A percentile compares a stretch with the other conserved stretches of the same genome.
phyloP scores from a whole-genome alignment of 2,329 filamentous ascomycete genomes.

The Aureobasidium musti region DNA sequence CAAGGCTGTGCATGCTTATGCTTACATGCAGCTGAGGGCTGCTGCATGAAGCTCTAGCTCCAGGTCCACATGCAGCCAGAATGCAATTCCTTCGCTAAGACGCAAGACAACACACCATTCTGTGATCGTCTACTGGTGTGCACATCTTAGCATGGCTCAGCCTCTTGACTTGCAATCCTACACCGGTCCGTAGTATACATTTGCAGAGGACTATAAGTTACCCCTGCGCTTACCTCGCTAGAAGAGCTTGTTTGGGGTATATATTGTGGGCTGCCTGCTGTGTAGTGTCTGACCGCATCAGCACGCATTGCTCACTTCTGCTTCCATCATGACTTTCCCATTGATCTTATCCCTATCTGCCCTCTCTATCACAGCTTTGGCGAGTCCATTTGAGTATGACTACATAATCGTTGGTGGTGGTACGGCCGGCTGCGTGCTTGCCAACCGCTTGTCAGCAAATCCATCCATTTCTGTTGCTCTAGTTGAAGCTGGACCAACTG shows the following conservation, averaged over 20 bases:
- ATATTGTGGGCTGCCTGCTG: background rate
- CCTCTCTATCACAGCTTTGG: background rate
- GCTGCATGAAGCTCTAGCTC: background rate
- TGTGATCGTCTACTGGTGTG: background rate
- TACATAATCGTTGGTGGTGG: constrained; percentile 34
- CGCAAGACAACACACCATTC: background rate
- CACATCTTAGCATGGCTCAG: constrained; percentile 2
- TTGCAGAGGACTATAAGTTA: background rate
- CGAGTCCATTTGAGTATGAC: constrained; percentile 28
- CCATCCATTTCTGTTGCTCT: constrained; percentile 32
- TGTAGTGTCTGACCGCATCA: background rate
- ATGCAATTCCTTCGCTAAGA: constrained; percentile 21
- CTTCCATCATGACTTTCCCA: background rate
- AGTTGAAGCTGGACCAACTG: constrained; percentile 33
- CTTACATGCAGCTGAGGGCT: background rate
- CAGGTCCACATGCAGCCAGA: background rate
- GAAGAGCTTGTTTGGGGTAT: background rate
- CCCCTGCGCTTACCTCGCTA: constrained; percentile 4
- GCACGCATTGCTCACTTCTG: background rate
- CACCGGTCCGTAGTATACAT: background rate
- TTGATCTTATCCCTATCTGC: background rate
- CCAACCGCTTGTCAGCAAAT: constrained; percentile 33
- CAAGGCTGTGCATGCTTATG: background rate
- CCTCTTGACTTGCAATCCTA: background rate
- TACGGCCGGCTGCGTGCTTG: constrained; percentile 33